Percentiles rank a stretch among this genome's conserved stretches.
These are phyloP conservation scores for Eimeria falciformis DNA, from an alignment of 169 alveolate genomes.

Conservation along the genomic window DNA sequence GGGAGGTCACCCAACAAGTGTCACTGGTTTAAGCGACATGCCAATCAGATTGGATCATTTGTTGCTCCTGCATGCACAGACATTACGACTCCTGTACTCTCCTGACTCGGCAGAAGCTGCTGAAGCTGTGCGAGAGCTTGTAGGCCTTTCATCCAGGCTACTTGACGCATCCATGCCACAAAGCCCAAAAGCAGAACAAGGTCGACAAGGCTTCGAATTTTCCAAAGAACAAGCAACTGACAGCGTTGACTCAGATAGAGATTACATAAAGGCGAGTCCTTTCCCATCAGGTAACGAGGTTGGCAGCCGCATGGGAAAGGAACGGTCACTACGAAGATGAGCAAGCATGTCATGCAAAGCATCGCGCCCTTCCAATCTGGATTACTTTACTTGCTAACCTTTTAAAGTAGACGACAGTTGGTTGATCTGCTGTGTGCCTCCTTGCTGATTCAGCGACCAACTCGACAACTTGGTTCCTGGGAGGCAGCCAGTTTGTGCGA, in stretches of 20 bases:
- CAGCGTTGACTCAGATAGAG: background rate
- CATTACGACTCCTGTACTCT: conserved; percentile 32
- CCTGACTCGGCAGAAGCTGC: conserved; percentile 60
- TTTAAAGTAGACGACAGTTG: background rate
- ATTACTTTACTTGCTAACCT: background rate
- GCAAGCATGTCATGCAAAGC: background rate
- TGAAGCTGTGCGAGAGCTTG: conserved; percentile 37
- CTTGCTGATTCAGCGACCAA: background rate
- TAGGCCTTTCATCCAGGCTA: conserved; percentile 18
- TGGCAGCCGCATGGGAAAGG: background rate
- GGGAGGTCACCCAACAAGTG: conserved; percentile 19
- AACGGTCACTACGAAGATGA: background rate
- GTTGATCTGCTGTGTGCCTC: background rate
- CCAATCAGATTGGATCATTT: conserved; percentile 25
- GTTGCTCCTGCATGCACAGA: conserved; percentile 51
- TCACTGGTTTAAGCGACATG: background rate
- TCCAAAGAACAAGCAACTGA: background rate
- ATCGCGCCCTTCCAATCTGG: no score
- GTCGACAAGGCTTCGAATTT: no score
- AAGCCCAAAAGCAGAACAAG: background rate
- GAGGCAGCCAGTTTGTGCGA: conserved; percentile 50
- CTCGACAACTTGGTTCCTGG: conserved; percentile 15
- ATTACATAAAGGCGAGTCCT: conserved; percentile 15
- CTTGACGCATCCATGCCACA: background rate
- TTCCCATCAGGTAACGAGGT: background rate